A percentile compares a stretch with the other conserved stretches of the same genome.
Evolutionary conservation across 2,329 filamentous ascomycete species (phyloP).

Genomic region (Verticillium dahliae): DNA sequence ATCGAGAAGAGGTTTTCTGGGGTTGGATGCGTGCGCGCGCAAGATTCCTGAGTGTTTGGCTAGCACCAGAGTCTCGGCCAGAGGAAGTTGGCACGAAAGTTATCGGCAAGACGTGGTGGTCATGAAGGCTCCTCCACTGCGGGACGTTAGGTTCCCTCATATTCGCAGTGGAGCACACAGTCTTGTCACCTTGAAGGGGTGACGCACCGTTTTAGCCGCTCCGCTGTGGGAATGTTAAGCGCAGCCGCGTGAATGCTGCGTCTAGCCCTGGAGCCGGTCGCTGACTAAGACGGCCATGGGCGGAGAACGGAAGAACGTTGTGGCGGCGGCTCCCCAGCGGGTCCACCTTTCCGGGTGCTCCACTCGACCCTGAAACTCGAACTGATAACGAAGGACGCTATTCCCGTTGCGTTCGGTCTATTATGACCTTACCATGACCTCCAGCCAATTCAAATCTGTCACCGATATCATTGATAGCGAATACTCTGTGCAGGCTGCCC

Average conservation of each 20-base stretch:
- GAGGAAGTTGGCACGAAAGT: not conserved
- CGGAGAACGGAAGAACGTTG: not conserved
- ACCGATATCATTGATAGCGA: not conserved
- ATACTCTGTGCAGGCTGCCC: not conserved
- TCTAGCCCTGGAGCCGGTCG: not conserved
- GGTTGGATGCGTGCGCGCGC: not conserved
- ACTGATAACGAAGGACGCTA: not conserved
- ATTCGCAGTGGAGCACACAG: not conserved
- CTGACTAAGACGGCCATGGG: not conserved
- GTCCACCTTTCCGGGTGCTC: not conserved
- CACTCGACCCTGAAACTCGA: not conserved
- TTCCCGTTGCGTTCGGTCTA: not conserved
- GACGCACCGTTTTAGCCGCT: not conserved
- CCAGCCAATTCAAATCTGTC: not conserved
- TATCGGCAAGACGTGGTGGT: not conserved
- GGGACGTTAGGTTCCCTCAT: not conserved
- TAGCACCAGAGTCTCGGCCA: not conserved
- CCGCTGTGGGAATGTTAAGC: not conserved
- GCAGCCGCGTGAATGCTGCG: not conserved
- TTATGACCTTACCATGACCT: not conserved
- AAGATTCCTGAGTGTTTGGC: not conserved
- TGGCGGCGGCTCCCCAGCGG: not conserved
- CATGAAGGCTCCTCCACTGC: not conserved
- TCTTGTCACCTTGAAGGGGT: not conserved
- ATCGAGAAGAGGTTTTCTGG: slow-evolving; percentile 11